These are phyloP conservation scores for Cryptosporidium canis DNA, from an alignment of 169 alveolate species.

Conservation along the genomic window DNA sequence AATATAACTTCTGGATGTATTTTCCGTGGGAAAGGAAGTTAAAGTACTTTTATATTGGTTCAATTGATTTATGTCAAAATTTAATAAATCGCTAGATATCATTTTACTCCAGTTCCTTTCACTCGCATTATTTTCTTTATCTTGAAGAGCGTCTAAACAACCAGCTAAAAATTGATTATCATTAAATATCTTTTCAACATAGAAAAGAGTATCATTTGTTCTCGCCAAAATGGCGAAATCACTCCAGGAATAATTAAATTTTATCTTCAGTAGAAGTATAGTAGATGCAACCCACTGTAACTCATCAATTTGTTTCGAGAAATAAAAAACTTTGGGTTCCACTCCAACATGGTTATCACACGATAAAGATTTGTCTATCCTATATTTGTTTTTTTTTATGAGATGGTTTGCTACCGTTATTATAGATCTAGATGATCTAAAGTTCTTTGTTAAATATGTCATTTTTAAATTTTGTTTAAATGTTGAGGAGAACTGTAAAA, in stretches of 20 bases:
- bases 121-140: neutral
- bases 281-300: slow-evolving; percentile 75
- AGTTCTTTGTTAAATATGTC: slow-evolving; percentile 74
- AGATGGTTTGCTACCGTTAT: slow-evolving; percentile 72
- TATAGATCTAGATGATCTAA: slow-evolving; percentile 78
- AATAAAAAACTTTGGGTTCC: slow-evolving; percentile 73
- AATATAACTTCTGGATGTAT: slow-evolving; percentile 32
- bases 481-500: slow-evolving; percentile 56
- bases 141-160: slow-evolving; percentile 20
- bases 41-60: neutral
- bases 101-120: slow-evolving; percentile 28
- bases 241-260: slow-evolving; percentile 77
- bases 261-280: slow-evolving; percentile 67
- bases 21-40: slow-evolving; percentile 16
- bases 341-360: slow-evolving; percentile 74
- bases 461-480: slow-evolving; percentile 52
- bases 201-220: slow-evolving; percentile 74
- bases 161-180: slow-evolving; percentile 72
- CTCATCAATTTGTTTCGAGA: slow-evolving; percentile 74
- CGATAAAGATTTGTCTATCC: slow-evolving; percentile 74
- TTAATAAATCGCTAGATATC: slow-evolving; percentile 6
- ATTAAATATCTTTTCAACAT: slow-evolving; percentile 73
- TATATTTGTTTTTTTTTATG: slow-evolving; percentile 69
- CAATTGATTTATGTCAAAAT: slow-evolving; percentile 2
- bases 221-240: slow-evolving; percentile 84